phyloP scores from a whole-genome alignment of 2,329 filamentous ascomycete genomes.

The Proliferodiscus dingleyae region DNA sequence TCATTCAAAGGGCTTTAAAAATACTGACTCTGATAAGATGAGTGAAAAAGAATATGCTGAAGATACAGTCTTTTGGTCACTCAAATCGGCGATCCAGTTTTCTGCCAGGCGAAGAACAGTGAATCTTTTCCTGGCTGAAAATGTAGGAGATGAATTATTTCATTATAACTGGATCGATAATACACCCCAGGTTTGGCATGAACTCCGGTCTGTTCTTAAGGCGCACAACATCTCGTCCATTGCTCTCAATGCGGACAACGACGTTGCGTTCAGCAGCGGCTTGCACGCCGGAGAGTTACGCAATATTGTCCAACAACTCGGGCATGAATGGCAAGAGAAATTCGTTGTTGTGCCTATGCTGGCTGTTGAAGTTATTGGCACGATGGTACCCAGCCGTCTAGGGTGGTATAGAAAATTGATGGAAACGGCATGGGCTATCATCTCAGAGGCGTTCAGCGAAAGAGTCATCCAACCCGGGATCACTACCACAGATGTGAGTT shows the following conservation, averaged over 20 bases:
- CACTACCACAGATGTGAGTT: slow-evolving; percentile 35
- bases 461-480: slow-evolving; percentile 38
- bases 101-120: slow-evolving; percentile 46
- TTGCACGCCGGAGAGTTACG: slow-evolving; percentile 44
- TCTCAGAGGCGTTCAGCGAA: slow-evolving; percentile 42
- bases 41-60: slow-evolving; percentile 48
- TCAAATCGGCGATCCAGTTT: slow-evolving; percentile 42
- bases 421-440: slow-evolving; percentile 49
- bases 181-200: slow-evolving; percentile 39
- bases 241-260: slow-evolving; percentile 40
- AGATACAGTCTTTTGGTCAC: slow-evolving; percentile 47
- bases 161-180: slow-evolving; percentile 45
- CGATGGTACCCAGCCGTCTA: slow-evolving; percentile 37
- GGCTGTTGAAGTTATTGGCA: slow-evolving; percentile 42
- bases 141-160: slow-evolving; percentile 26
- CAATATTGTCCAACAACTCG: slow-evolving; percentile 33
- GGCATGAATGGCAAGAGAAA: slow-evolving; percentile 34
- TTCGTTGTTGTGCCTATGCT: slow-evolving; percentile 43
- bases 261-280: slow-evolving; percentile 43
- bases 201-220: slow-evolving; percentile 36
- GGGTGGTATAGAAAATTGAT: slow-evolving; percentile 41
- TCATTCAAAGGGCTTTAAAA: not conserved
- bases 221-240: slow-evolving; percentile 35
- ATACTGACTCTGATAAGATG: slow-evolving; percentile 32
- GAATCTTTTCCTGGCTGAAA: slow-evolving; percentile 43